Base-by-base conservation (phyloP, 2,329 filamentous ascomycete genomes). In the Acrocalymma vagum region DNA sequence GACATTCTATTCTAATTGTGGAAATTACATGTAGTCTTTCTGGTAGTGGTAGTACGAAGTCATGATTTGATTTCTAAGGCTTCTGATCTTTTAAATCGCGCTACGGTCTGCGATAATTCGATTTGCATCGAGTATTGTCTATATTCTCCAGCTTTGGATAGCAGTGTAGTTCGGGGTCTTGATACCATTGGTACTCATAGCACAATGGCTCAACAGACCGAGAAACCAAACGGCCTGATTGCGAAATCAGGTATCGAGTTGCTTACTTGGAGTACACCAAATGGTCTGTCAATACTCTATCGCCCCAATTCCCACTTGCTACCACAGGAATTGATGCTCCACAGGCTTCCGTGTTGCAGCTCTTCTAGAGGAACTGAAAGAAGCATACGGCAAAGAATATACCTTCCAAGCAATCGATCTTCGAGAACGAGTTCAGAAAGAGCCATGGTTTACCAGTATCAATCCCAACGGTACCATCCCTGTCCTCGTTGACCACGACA, bases 381-480 rank as follows among this genome's bases (percentile, higher is more conserved):
- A 75, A 11, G 78, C 78, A 7, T 86, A 86, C 47, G 80, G 79
- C 28, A 73, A 75, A 37, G 67, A 78, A 11, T 85, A 84, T 64
- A 77, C 77, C 2, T 76, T 63, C 47, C 81, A 84, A 53, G 53
- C 60, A 38, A 72, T 85, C 59, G 72, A 82, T 63, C 84, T 52
- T 31, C 56, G 58, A 48, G 71, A 81, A 53, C 80, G 82, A 65
- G 75, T 81, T 17, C 83, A 86, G 51, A 85, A 85, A 64, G 74
- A 85, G 69, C 73, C 77, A 3, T 85, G 82, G 82, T 86, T 78
- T 69, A 79, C 74, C 0, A 75, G 75, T 14, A 55, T 81, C 29
- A 77, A 75, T 49, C 81, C 82, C 24, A 86, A 85, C 59, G 83
- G 81, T 5, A 76, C 80, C 21, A 84, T 84, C 52, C 81, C 82